Base-by-base conservation (phyloP, 129 eudicot genomes). In the Chrysanthemum lavandulifolium region DNA sequence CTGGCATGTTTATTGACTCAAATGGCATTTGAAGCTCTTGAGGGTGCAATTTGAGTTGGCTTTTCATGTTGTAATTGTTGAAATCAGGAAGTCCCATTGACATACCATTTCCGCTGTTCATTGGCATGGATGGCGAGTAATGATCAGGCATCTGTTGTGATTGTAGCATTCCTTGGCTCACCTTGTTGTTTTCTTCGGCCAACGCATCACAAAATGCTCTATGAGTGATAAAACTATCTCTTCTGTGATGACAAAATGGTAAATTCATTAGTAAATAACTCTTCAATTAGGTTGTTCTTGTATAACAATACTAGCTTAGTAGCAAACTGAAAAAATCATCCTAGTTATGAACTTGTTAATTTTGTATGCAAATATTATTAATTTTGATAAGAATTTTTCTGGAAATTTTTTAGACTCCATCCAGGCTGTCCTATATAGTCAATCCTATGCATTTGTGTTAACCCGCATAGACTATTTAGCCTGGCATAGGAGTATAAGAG, bases 201-300 rank as follows among this genome's bases (percentile, higher is more conserved):
- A 85, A 69, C 54, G 90, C 95, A 57, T 88, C 90, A 63, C 95
- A 88, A 68, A 88, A 88, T 6, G 90, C 90, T 69, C 95, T 88
- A 63, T 88, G 95, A 47, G 88, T 85, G 62, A 88, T 82, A 45
- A 88, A 88, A 60, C 90, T 88, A 69, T 88, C 95, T 78, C 89
- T 82, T 85, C 95, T 88, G 88, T 73, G 58, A 45, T 16, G 31
- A 10, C 36, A 19, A 73, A 31, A 64, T 62, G 10, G 64, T 40
- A 9, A 8, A 25, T 23, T 21, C 63, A 49, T 9, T 65, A 65
- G 14, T 65, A 69, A 19, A 23, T 27, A 9, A 21, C 0, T 48
- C 33, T 68, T 8, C 45, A 40, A 7, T 40, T 40, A 40, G 47
- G 13, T 14, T 14, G 8, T 2, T 13, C 1, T 13, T 47, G 2